phyloP scores from a whole-genome alignment of 345 rosid species.

The Salix suchowensis region DNA sequence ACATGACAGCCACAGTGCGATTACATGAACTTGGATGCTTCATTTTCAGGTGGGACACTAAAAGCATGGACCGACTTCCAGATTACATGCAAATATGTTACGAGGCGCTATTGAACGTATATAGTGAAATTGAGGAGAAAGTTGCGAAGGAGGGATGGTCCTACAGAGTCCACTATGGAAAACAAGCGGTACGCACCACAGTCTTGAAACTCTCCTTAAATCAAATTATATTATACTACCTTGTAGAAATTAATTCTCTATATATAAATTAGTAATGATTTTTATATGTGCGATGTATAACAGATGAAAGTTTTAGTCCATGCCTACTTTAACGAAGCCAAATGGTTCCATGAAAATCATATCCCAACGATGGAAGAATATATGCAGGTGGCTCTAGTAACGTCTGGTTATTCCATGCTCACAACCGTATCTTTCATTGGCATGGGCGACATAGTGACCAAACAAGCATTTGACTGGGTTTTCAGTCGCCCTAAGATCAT shows the following conservation, averaged over 20 bases:
- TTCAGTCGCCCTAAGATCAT: slow-evolving; percentile 10
- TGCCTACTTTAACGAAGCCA: slow-evolving; percentile 27
- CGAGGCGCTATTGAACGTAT: background rate
- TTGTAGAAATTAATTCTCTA: background rate
- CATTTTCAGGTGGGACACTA: background rate
- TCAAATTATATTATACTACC: background rate
- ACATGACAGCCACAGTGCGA: too few species aligned
- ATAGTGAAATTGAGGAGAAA: background rate
- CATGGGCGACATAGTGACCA: slow-evolving; percentile 18
- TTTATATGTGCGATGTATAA: background rate
- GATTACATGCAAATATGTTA: background rate
- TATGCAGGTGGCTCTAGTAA: slow-evolving; percentile 9
- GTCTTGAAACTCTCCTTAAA: background rate
- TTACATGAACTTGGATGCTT: too few species aligned
- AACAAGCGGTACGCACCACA: background rate
- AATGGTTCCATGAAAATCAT: slow-evolving; percentile 18
- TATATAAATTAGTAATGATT: background rate
- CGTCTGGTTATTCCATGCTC: slow-evolving; percentile 9
- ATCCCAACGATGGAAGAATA: slow-evolving; percentile 29
- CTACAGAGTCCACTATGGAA: background rate
- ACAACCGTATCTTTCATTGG: slow-evolving; percentile 15
- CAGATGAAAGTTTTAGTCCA: slow-evolving; percentile 2
- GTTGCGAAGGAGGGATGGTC: background rate
- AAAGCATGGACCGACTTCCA: background rate
- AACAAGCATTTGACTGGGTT: slow-evolving; percentile 24